Evolutionary conservation across 2,329 filamentous ascomycete species (phyloP), one percentile per base, ranked within the genome.

Genomic region (Elsinoe batatas): DNA sequence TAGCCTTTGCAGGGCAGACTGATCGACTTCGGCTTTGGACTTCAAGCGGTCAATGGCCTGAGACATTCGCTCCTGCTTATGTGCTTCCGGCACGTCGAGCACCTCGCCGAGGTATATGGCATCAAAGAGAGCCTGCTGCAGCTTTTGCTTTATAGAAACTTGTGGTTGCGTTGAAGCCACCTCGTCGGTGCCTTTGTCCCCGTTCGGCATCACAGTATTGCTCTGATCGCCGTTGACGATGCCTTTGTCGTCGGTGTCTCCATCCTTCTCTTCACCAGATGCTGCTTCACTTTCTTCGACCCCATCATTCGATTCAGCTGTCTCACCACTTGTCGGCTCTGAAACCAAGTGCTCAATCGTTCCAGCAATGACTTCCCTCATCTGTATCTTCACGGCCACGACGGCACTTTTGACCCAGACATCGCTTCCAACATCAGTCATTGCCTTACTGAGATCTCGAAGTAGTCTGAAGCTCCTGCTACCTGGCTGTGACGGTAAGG

Each of bases 321-420:
- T 30, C 35, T 15, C 49, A 11, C 8, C 17, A 18, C 11, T 17
- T 12, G 42, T 13, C 13, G 36, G 3, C 22, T 38, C 37, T 7
- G 20, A 6, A 4, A 59, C 3, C 37, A 47, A 53, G 5, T 67
- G 60, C 7, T 67, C 64, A 56, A 83, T 61, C 54, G 73, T 67
- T 43, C 71, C 67, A n/a, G 69, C 70, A 1, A 91, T 66, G 49
- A 77, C 71, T 40, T 70, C 68, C 5, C 73, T 67, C 5, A 89
- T 64, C 44, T 74, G 67, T n/a, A 64, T 65, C 69, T 89, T 93
- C 60, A 95, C 64, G 0, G 74, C 72, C 0, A 63, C 63, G 1
- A 91, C 79, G 0, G 87, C 86, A 1, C 76, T 74, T 2, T 81
- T 77, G 54, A 84, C 90, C 91, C 91, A 97, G 2, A 96, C 69